Conservation (phyloP, 192 early-diverging fungal species). For the Cetraspora pellucida region DNA sequence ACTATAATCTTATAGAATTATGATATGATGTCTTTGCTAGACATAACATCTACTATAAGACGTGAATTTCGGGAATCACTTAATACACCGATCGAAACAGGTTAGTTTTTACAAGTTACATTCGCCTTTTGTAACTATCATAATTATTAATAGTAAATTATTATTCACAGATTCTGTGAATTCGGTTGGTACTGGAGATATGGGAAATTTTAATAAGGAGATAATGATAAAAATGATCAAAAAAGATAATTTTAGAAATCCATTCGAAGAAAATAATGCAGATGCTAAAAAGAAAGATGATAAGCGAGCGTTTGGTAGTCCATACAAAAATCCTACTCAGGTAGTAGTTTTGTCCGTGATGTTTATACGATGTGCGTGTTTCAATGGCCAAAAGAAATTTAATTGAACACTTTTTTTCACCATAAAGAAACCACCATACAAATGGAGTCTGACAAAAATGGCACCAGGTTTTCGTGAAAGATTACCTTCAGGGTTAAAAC, state of each 20-base stretch:
- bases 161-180: background rate
- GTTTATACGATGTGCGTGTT: background rate
- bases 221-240: background rate
- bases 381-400: background rate
- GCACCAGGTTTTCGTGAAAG: background rate
- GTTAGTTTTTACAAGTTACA: too few relatives aligned
- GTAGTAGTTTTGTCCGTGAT: background rate
- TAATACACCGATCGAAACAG: too few relatives aligned
- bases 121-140: background rate
- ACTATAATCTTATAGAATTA: too few relatives aligned
- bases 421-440: background rate
- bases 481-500: background rate
- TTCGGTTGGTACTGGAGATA: background rate
- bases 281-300: background rate
- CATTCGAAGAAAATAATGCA: background rate
- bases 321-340: conserved; percentile 3
- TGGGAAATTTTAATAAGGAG: background rate
- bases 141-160: background rate
- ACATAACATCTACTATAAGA: too few relatives aligned
- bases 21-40: too few relatives aligned
- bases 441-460: background rate
- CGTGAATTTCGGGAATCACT: too few relatives aligned
- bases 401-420: background rate
- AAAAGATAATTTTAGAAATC: background rate
- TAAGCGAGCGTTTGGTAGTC: conserved; percentile 6